Base-by-base conservation (phyloP, 2,329 filamentous ascomycete species). In the Hypoxylon rubiginosum region DNA sequence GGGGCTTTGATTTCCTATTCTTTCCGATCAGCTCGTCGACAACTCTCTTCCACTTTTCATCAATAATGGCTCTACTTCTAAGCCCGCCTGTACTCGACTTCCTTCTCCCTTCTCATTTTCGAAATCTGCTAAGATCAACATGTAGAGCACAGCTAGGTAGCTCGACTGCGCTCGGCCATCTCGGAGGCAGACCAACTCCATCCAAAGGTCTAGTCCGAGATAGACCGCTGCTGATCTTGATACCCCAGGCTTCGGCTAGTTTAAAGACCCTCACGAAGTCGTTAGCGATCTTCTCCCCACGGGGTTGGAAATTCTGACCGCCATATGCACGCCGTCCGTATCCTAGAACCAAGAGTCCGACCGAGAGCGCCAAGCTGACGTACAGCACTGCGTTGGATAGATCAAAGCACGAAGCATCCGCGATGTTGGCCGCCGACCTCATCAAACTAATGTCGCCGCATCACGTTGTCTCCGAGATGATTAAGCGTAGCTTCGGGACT, bases 401-500 rank as follows among this genome's bases (percentile, higher is more conserved):
- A 24, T 9, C 4, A 10, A 24, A 36, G 8, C 19, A 4, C 13
- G 9, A 51, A 34, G 48, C 8, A 36, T 36, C 13, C 30, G 32
- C 2, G 49, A 52, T 30, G 46, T 11, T 30, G 26, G 11, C 11
- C 11, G 13, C 13, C 9, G 26, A 11, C 11, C 46, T 17, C 26
- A 28, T 50, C 39, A 61, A 30, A 59, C 45, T 13, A 24, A 30
- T 34, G 43, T 13, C 32, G 17, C 48, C 32, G 26, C 43, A 34
- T 39, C 34, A 34, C 43, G 28, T 45, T 26, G 34, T 41, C 48
- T 60, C 45, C 28, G 30, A 41, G n/a, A 30, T 34, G 11, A 50
- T 53, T 21, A n/a, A 56, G 26, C 39, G 36, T 34, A 34, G 49
- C 39, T 51, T 62, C 41, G 49, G 48, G 39, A 13, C 8, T 19